Conservation (phyloP, 1,284 basidiomycete species). For the Boletus hoseneyae region DNA sequence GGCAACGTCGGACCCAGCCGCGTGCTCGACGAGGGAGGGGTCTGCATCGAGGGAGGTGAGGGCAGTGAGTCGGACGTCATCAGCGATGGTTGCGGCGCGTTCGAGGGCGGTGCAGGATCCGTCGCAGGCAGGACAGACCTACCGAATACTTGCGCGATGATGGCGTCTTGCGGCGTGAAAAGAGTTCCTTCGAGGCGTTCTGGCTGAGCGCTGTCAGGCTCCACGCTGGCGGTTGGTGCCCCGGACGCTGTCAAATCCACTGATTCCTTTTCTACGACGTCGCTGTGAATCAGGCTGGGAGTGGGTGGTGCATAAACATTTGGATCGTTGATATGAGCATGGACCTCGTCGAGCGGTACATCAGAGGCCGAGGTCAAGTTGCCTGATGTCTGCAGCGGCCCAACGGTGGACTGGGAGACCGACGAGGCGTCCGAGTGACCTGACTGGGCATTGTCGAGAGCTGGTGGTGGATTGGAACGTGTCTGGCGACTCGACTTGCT, state of each 20-base stretch:
- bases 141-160: slow-evolving; percentile 51
- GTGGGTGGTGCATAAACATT: slow-evolving; percentile 18
- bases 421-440: slow-evolving; percentile 17
- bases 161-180: slow-evolving; percentile 60
- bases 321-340: slow-evolving; percentile 24
- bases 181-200: slow-evolving; percentile 17
- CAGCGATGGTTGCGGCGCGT: slow-evolving; percentile 14
- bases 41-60: slow-evolving; percentile 6
- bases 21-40: slow-evolving; percentile 1
- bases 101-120: slow-evolving; percentile 5
- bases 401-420: slow-evolving; percentile 20
- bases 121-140: slow-evolving; percentile 8
- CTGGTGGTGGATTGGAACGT: neutral
- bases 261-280: slow-evolving; percentile 18
- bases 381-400: slow-evolving; percentile 8
- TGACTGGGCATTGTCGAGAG: slow-evolving; percentile 5
- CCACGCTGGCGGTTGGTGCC: slow-evolving; percentile 3
- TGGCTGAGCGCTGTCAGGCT: neutral
- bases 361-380: slow-evolving; percentile 22
- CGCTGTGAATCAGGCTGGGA: slow-evolving; percentile 20
- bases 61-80: slow-evolving; percentile 16
- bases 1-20: slow-evolving; percentile 14
- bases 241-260: slow-evolving; percentile 12
- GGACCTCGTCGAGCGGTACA: slow-evolving; percentile 23
- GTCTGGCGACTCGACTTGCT: slow-evolving; percentile 25